Conservation (phyloP, 2,329 filamentous ascomycete species). For the Xylariaceae sp. region DNA sequence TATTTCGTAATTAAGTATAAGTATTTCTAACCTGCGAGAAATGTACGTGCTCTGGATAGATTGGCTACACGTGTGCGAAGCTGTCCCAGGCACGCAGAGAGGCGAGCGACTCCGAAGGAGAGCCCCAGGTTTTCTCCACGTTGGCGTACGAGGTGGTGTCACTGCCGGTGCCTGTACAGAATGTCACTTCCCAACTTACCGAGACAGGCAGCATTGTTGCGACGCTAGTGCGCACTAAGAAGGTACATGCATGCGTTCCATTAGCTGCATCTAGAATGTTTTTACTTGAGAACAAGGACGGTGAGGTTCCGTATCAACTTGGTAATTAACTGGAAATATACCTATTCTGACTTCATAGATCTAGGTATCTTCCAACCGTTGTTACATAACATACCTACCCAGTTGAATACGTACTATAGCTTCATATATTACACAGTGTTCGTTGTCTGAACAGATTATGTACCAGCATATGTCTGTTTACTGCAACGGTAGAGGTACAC, state of each 20-base stretch:
- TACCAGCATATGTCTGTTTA: too few relatives aligned
- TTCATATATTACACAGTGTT: too few relatives aligned
- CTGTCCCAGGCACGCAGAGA: not conserved
- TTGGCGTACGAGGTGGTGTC: not conserved
- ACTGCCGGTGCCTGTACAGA: too few relatives aligned
- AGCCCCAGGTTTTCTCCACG: not conserved
- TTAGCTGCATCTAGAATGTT: not conserved
- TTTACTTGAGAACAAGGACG: not conserved
- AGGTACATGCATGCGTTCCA: not conserved
- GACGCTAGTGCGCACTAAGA: not conserved
- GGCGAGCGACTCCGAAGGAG: not conserved
- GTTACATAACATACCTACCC: too few relatives aligned
- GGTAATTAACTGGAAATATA: too few relatives aligned
- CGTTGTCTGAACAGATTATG: too few relatives aligned
- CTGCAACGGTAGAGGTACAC: not conserved
- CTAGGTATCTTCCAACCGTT: too few relatives aligned
- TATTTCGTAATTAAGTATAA: too few relatives aligned
- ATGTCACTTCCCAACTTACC: not conserved
- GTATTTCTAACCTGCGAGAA: not conserved
- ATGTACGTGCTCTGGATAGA: not conserved
- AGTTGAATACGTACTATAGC: too few relatives aligned
- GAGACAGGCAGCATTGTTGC: not conserved
- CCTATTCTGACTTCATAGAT: too few relatives aligned
- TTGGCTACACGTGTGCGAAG: not conserved
- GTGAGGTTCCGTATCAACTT: too few relatives aligned